Evolutionary conservation across 805 yeast genomes (phyloP), one percentile per base, ranked within the genome.

Genomic region (Suhomyces sp.): DNA sequence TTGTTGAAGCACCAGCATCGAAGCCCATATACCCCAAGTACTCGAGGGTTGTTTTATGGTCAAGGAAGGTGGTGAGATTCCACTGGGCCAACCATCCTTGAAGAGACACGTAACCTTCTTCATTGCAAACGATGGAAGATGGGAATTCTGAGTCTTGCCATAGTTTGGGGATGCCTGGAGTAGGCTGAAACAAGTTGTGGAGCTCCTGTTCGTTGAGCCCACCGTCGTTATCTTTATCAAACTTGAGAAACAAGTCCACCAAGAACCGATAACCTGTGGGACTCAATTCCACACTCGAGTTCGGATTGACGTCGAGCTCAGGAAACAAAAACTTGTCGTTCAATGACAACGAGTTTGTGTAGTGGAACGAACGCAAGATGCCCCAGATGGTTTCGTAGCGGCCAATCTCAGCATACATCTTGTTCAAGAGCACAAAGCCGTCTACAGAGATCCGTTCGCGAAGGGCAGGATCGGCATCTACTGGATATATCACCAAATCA

Each of bases 41-140:
- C 48, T 90, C 96, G 48, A 94, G 77, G 0, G 98, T 91, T 0
- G 90, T 86, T 60, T 80, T 84, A 64, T 88, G 84, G 61, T 92
- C 96, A 29, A 94, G 72, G 59, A 84, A 91, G 0, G 98, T 93
- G 0, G 97, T 90, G 88, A 94, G 88, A 60, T 93, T 87, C 99
- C 99, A 94, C 63, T 93, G 98, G 0, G 99, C 99, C 38, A 94
- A 72, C 99, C 99, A 94, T 2, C 99, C 99, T 71, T 96, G 99
- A 26, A 94, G 70, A 0, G 98, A 90, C 4, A 94, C 91, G 65
- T 84, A 81, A 0, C 97, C 97, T 57, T 85, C 86, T 58, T 91
- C 97, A 65, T 91, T 92, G 50, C 96, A 82, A 1, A 93, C 97
- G 9, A 96, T 89, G 1, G 96, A 83, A 24, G 80, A 75, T 0